A percentile compares a stretch with the other conserved stretches of the same genome.
phyloP scores from a whole-genome alignment of 2,329 filamentous ascomycete genomes.

The Xylariaceae sp. region DNA sequence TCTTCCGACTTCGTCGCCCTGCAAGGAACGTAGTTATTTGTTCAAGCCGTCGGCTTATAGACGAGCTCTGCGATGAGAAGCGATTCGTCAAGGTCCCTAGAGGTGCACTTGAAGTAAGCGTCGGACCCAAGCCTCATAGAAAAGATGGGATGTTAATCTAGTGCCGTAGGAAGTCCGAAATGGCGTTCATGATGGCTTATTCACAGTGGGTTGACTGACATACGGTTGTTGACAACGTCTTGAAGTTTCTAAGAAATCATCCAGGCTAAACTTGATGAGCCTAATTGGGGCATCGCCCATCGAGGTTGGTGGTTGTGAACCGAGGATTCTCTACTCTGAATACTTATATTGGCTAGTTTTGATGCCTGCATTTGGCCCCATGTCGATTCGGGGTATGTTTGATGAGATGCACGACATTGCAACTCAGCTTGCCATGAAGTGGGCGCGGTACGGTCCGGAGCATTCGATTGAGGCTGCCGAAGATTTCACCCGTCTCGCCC shows the following conservation, averaged over 20 bases:
- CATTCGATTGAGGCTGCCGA: constrained; percentile 55
- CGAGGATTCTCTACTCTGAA: constrained; percentile 36
- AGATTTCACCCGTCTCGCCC: constrained; percentile 55
- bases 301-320: constrained; percentile 20
- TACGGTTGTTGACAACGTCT: constrained; percentile 30
- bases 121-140: background rate
- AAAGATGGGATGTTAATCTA: constrained; percentile 1
- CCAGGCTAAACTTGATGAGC: constrained; percentile 49
- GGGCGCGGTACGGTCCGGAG: constrained; percentile 64
- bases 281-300: constrained; percentile 60
- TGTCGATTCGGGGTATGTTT: constrained; percentile 70
- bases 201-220: constrained; percentile 53
- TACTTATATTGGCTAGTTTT: constrained; percentile 61
- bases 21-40: constrained; percentile 53
- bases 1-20: constrained; percentile 59
- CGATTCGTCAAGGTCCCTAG: constrained; percentile 64
- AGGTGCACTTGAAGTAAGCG: constrained; percentile 46
- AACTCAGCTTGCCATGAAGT: constrained; percentile 67
- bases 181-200: constrained; percentile 66
- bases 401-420: constrained; percentile 70
- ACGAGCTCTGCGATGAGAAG: constrained; percentile 67
- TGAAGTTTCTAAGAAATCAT: constrained; percentile 3
- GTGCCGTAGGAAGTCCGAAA: constrained; percentile 54
- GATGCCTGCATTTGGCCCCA: constrained; percentile 70
- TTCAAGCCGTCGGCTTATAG: constrained; percentile 57